phyloP scores from a whole-genome alignment of 352 stramenopile species.

The Phytophthora cryptogea region DNA sequence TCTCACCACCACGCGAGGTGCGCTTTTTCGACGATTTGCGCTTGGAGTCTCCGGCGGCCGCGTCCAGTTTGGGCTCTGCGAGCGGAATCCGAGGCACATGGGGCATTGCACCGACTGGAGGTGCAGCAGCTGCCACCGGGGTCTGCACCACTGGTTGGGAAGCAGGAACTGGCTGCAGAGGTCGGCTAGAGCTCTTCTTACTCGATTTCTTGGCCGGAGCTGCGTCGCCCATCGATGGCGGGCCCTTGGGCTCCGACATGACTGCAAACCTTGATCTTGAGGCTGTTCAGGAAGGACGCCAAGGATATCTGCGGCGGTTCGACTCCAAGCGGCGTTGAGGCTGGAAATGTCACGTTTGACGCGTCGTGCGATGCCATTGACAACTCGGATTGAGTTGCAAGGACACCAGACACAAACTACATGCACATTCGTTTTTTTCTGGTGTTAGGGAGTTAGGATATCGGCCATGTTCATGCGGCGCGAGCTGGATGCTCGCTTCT shows the following conservation, averaged over 20 bases:
- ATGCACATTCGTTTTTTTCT: neutral
- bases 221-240: constrained; percentile 10
- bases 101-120: constrained; percentile 27
- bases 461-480: constrained; percentile 17
- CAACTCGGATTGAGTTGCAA: neutral
- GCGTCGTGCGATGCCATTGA: neutral
- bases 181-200: constrained; percentile 41
- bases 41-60: constrained; percentile 22
- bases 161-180: constrained; percentile 10
- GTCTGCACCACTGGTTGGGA: constrained; percentile 17
- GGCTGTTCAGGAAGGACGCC: constrained; percentile 2
- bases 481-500: constrained; percentile 2
- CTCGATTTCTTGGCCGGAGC: constrained; percentile 30
- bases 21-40: constrained; percentile 53
- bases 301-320: constrained; percentile 19
- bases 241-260: constrained; percentile 49
- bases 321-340: constrained; percentile 10
- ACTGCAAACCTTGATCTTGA: constrained; percentile 1
- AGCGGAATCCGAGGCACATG: constrained; percentile 48
- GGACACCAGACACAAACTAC: neutral
- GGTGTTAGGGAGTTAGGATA: constrained; percentile 7
- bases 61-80: constrained; percentile 47
- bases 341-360: constrained; percentile 3
- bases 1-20: constrained; percentile 21
- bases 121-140: constrained; percentile 8